Evolutionary conservation across 257 asterid genomes (phyloP).

Genomic region (Mitragyna speciosa): DNA sequence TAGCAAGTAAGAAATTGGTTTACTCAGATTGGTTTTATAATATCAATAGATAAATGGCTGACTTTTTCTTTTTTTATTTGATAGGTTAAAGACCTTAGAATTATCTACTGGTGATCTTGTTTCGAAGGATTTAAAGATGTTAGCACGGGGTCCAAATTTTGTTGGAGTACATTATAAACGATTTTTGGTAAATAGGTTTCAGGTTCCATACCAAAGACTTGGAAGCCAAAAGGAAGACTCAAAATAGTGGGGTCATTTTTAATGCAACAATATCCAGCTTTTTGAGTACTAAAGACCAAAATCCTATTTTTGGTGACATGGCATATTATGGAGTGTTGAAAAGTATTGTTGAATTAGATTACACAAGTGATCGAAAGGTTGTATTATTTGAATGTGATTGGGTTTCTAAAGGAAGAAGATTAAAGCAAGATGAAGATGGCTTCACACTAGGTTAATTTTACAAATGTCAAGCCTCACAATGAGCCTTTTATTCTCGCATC

Average conservation of each 20-base stretch:
- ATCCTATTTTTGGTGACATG: not conserved
- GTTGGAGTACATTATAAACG: not conserved
- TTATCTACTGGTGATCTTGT: not conserved
- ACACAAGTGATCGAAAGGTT: not conserved
- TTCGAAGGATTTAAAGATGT: not conserved
- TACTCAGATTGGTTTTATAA: not conserved
- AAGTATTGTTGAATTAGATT: not conserved
- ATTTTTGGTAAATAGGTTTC: not conserved
- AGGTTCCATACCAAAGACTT: not conserved
- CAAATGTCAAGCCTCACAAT: not conserved
- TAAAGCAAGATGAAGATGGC: not conserved
- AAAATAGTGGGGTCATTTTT: not conserved
- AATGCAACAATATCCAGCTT: not conserved
- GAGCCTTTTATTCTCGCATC: not conserved
- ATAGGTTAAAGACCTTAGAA: no score
- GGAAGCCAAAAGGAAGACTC: not conserved
- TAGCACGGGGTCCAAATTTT: not conserved
- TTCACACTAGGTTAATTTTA: not conserved
- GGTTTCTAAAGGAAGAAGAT: not conserved
- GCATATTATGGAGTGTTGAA: not conserved
- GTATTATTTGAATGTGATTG: not conserved
- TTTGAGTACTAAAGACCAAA: not conserved
- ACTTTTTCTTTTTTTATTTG: no score
- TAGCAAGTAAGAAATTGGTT: not conserved
- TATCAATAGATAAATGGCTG: no score